Evolutionary conservation across 306 rosid genomes (phyloP), one percentile per base, ranked within the genome.

Genomic region (Phaseolus lunatus): DNA sequence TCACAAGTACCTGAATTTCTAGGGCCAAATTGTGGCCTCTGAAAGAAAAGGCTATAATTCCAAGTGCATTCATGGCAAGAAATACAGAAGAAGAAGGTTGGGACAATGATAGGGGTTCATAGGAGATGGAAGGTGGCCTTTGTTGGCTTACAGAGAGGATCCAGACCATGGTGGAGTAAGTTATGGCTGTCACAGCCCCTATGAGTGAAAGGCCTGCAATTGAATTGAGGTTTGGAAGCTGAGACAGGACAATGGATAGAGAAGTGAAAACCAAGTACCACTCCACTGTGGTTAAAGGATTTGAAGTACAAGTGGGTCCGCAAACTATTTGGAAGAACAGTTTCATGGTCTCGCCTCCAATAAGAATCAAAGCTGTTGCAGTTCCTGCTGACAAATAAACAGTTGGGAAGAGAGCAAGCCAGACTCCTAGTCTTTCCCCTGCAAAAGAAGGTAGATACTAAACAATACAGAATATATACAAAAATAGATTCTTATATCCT

Each of bases 271-370:
- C 99, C 78, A 95, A 86, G 82, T 92, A 95, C 99, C 99, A 95
- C 84, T 95, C 99, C 58, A 95, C 97, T 13, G 99, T 92, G 66
- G 99, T 92, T 63, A 92, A 70, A 67, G 97, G 99, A 84, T 92
- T 92, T 10, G 99, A 92, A 48, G 94, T 86, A 77, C 97, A 95
- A 0, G 88, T 79, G 0, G 97, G 96, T 26, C 99, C 99, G 22
- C 99, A 95, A 64, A 95, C 97, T 65, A 95, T 86, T 78, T 95
- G 97, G 73, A 95, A 95, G 83, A 95, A 95, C 22, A 95, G 89
- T 86, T 95, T 95, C 99, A 95, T 95, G 58, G 99, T 95, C 85
- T 92, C 97, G 57, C 99, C 99, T 85, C 99, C 99, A 0, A 95
- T 84, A n/a, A 95, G 96, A 73, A 95, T 95, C 83, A 95, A 85